Evolutionary conservation across 371 early-diverging fungal species (phyloP).

Genomic region (Mycotypha africana): DNA sequence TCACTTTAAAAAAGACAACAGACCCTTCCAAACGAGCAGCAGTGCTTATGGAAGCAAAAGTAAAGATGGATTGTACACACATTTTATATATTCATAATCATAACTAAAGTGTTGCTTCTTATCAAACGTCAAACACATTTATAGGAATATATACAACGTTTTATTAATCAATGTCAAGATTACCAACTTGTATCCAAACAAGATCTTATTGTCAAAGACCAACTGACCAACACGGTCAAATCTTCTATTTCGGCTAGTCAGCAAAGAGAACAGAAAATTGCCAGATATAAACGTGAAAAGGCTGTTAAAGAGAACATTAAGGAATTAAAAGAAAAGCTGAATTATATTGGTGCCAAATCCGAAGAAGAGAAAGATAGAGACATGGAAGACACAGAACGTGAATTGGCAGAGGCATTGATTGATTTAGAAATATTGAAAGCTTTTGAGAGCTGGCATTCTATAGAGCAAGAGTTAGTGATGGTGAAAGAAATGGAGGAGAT

Average conservation of each 20-base stretch:
- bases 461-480: conserved; percentile 72
- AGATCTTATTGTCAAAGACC: conserved; percentile 34
- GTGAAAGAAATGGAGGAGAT: conserved; percentile 59
- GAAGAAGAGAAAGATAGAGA: conserved; percentile 40
- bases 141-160: conserved; percentile 40
- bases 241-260: conserved; percentile 18
- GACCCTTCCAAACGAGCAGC: conserved; percentile 32
- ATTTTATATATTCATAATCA: too few species aligned
- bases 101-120: too few species aligned
- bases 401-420: conserved; percentile 55
- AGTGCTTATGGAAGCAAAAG: conserved; percentile 47
- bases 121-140: too few species aligned
- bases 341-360: conserved; percentile 4
- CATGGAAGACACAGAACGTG: conserved; percentile 61
- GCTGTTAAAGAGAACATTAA: conserved; percentile 53
- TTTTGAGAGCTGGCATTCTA: conserved; percentile 57
- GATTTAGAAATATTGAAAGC: conserved; percentile 57
- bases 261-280: conserved; percentile 72
- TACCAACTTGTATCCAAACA: conserved; percentile 49
- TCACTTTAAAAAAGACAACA: conserved; percentile 49
- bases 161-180: conserved; percentile 54
- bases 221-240: conserved; percentile 8
- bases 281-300: conserved; percentile 70
- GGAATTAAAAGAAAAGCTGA: conserved; percentile 28
- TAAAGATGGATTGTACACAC: too few species aligned